Evolutionary conservation across 2,329 filamentous ascomycete genomes (phyloP).

Genomic region (Lomentospora prolificans): DNA sequence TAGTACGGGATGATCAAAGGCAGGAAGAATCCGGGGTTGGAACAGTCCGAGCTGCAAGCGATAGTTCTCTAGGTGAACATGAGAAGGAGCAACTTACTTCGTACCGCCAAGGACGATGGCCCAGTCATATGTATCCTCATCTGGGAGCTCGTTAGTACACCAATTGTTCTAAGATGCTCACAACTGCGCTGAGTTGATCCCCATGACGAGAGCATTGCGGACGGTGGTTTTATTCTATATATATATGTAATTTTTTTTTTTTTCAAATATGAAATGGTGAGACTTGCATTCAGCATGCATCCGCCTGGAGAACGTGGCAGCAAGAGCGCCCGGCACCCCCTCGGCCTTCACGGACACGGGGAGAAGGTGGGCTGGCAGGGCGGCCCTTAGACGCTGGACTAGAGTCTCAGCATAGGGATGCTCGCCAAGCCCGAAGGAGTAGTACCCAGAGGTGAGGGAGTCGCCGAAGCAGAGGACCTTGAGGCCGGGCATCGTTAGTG

Average conservation of each 20-base stretch:
- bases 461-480: conserved; percentile 56
- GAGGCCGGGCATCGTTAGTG: conserved; percentile 20
- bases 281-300: conserved; percentile 26
- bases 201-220: too few relatives aligned
- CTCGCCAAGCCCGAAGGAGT: conserved; percentile 26
- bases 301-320: conserved; percentile 24
- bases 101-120: conserved; percentile 54
- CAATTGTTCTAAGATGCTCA: neutral
- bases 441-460: conserved; percentile 51
- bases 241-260: too few relatives aligned
- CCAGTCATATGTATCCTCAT: conserved; percentile 41
- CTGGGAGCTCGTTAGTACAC: conserved; percentile 3
- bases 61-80: too few relatives aligned
- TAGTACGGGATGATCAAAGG: neutral
- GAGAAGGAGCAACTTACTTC: conserved; percentile 35
- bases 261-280: neutral
- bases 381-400: conserved; percentile 32
- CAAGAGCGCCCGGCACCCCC: conserved; percentile 43
- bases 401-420: conserved; percentile 47
- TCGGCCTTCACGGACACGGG: conserved; percentile 33
- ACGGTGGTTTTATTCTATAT: too few relatives aligned
- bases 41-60: too few relatives aligned
- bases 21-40: neutral
- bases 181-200: too few relatives aligned
- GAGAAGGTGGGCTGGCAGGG: conserved; percentile 32